Evolutionary conservation across 352 stramenopile species (phyloP).

Genomic region (Globisporangium nagaii): DNA sequence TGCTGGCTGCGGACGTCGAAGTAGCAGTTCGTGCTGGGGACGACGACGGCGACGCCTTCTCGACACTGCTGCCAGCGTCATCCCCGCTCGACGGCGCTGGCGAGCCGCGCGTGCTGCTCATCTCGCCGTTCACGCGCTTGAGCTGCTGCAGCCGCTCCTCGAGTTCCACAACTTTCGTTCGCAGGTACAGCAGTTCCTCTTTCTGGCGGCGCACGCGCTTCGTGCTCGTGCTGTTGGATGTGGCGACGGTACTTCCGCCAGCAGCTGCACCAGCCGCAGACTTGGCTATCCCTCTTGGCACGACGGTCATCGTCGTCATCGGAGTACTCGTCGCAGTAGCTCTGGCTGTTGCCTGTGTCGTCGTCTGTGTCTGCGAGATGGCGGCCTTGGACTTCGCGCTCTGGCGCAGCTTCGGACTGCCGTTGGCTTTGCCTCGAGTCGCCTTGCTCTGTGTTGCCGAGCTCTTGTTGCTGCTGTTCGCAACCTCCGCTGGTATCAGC

Average conservation of each 20-base stretch:
- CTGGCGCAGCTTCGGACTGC: background rate
- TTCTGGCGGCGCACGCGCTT: constrained; percentile 18
- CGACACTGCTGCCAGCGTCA: background rate
- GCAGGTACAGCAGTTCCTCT: constrained; percentile 17
- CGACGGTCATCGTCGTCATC: background rate
- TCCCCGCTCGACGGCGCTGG: constrained; percentile 1
- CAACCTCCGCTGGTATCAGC: background rate
- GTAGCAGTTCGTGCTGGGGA: background rate
- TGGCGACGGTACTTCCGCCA: background rate
- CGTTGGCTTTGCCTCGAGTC: background rate
- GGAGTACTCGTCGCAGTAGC: background rate
- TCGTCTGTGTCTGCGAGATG: no score
- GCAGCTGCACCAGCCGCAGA: background rate
- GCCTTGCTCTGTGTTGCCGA: background rate
- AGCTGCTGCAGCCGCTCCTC: constrained; percentile 13
- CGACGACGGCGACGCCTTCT: background rate
- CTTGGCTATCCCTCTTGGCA: no score
- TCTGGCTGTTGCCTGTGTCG: background rate
- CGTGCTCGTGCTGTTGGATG: constrained; percentile 11
- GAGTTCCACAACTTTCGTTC: constrained; percentile 16
- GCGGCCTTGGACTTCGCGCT: background rate
- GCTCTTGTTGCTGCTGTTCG: background rate
- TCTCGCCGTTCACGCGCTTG: constrained; percentile 9
- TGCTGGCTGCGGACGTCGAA: background rate
- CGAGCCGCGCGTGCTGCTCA: constrained; percentile 1